These are phyloP conservation scores for Rauvolfia tetraphylla DNA, from an alignment of 257 asterid species.

Conservation along the genomic window DNA sequence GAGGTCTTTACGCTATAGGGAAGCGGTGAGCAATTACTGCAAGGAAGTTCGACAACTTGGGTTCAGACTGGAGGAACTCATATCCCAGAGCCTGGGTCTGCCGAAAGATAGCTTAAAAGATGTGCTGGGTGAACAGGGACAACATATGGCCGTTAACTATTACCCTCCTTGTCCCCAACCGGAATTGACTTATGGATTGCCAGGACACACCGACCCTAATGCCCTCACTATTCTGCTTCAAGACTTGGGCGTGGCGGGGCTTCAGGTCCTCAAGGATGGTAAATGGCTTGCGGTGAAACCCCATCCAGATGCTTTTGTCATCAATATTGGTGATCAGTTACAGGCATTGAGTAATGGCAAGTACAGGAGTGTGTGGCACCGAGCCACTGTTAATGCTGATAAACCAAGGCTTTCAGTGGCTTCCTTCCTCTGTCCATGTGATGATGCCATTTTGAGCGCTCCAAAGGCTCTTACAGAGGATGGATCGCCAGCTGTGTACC, in stretches of 20 bases:
- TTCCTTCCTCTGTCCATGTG: conserved; percentile 83
- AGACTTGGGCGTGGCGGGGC: conserved; percentile 68
- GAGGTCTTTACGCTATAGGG: conserved; percentile 31
- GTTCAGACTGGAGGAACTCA: conserved; percentile 53
- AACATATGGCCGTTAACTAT: conserved; percentile 85
- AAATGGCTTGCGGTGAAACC: conserved; percentile 80
- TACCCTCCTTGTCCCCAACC: conserved; percentile 94
- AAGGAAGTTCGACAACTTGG: conserved; percentile 58
- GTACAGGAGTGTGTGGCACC: conserved; percentile 86
- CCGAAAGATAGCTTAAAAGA: conserved; percentile 49
- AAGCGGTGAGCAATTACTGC: conserved; percentile 56
- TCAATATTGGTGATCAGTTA: conserved; percentile 82
- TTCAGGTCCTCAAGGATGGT: conserved; percentile 76
- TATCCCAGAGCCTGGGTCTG: conserved; percentile 78
- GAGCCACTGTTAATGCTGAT: conserved; percentile 73
- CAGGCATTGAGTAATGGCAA: conserved; percentile 88
- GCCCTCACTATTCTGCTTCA: conserved; percentile 88
- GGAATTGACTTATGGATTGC: conserved; percentile 75
- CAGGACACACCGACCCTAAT: conserved; percentile 85
- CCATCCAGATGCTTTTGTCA: conserved; percentile 63
- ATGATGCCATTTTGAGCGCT: conserved; percentile 56
- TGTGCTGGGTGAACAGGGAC: conserved; percentile 78
- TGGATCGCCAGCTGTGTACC: conserved; percentile 39
- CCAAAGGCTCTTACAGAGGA: conserved; percentile 49
- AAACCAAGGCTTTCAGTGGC: conserved; percentile 70